Evolutionary conservation across 805 yeast genomes (phyloP).

Genomic region (Candida nitratophila): DNA sequence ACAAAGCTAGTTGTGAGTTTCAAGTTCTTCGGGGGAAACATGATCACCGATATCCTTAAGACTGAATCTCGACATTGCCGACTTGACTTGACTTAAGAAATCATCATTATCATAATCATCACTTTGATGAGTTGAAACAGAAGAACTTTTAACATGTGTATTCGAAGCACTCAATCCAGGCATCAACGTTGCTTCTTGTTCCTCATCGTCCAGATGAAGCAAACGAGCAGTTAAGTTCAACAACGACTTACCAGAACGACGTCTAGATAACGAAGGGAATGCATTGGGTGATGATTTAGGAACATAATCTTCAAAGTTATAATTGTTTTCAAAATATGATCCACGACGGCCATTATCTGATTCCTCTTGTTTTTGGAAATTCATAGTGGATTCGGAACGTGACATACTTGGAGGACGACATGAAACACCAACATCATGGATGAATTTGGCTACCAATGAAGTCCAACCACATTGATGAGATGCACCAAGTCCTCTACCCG

Average conservation of each 20-base stretch:
- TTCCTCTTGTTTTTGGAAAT: background rate
- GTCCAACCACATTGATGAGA: slow-evolving; percentile 98
- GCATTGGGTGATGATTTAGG: slow-evolving; percentile 33
- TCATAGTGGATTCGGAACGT: background rate
- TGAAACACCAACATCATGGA: slow-evolving; percentile 79
- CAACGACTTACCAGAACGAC: slow-evolving; percentile 70
- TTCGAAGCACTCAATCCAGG: slow-evolving; percentile 27
- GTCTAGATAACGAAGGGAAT: slow-evolving; percentile 36
- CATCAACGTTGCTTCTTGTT: slow-evolving; percentile 25
- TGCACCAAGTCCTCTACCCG: slow-evolving; percentile 90
- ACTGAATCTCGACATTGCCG: slow-evolving; percentile 31
- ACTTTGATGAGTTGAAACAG: slow-evolving; percentile 11
- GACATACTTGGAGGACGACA: slow-evolving; percentile 42
- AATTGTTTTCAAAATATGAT: slow-evolving; percentile 18
- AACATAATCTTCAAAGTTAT: slow-evolving; percentile 33
- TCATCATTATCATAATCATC: slow-evolving; percentile 21
- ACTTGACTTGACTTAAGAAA: slow-evolving; percentile 34
- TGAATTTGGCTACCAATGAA: slow-evolving; percentile 84
- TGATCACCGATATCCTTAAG: slow-evolving; percentile 33
- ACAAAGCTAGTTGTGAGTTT: slow-evolving; percentile 28
- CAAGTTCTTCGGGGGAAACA: slow-evolving; percentile 51
- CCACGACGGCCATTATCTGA: slow-evolving; percentile 11
- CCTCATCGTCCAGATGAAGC: slow-evolving; percentile 63
- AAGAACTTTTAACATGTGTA: slow-evolving; percentile 20
- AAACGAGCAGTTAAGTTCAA: slow-evolving; percentile 61